A percentile compares a stretch with the other conserved stretches of the same genome.
phyloP scores from a whole-genome alignment of 805 yeast species.

The Schwanniomyces pseudopolymorphus region DNA sequence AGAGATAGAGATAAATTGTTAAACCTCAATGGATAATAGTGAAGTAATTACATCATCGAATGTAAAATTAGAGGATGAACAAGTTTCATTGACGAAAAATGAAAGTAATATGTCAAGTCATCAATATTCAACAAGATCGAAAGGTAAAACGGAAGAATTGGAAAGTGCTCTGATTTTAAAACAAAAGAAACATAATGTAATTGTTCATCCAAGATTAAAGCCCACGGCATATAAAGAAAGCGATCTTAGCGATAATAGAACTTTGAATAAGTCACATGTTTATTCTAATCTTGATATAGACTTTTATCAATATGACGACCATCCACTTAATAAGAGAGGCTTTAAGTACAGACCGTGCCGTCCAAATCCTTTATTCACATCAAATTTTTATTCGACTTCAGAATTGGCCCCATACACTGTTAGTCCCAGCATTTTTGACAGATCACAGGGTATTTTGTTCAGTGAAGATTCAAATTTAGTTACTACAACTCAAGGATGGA shows the following conservation, averaged over 20 bases:
- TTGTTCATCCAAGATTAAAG: conserved; percentile 35
- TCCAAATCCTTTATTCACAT: conserved; percentile 59
- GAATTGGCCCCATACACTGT: conserved; percentile 69
- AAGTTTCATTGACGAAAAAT: not conserved
- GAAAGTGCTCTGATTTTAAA: conserved; percentile 20
- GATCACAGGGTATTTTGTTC: conserved; percentile 54
- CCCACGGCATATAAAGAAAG: conserved; percentile 29
- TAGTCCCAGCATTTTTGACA: conserved; percentile 64
- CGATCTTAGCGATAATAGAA: conserved; percentile 10
- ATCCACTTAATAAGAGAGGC: conserved; percentile 76
- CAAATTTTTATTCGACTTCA: conserved; percentile 64
- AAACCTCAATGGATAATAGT: not conserved
- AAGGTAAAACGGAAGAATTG: conserved; percentile 18
- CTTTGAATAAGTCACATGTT: not conserved
- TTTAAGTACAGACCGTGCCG: conserved; percentile 79
- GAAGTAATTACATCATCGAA: not conserved
- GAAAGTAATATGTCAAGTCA: conserved; percentile 8
- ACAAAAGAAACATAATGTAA: conserved; percentile 27
- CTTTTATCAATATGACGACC: conserved; percentile 62
- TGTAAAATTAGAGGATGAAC: not conserved
- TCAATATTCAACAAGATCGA: conserved; percentile 24
- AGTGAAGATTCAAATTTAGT: conserved; percentile 37
- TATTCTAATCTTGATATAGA: conserved; percentile 12
- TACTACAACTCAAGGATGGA: conserved; percentile 73
- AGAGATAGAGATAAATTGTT: not conserved